Conservation (phyloP, 129 eudicot species). For the Sambucus nigra region DNA sequence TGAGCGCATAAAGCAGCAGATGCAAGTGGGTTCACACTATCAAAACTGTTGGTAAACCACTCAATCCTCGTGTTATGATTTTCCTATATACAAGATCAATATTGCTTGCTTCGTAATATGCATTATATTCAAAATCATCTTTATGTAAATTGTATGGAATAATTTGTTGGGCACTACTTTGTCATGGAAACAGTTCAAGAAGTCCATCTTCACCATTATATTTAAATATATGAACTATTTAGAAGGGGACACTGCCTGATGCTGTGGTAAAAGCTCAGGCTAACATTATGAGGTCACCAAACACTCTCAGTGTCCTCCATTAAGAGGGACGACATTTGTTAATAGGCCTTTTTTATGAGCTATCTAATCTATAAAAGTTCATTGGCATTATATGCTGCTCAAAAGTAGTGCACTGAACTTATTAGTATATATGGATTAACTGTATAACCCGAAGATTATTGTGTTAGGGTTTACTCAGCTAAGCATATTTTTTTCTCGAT, state of each 20-base stretch:
- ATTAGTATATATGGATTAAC: neutral
- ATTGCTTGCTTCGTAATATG: neutral
- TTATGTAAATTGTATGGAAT: neutral
- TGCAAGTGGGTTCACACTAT: conserved; percentile 89
- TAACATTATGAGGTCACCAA: neutral
- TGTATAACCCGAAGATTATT: neutral
- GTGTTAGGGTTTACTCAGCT: neutral
- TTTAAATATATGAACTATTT: neutral
- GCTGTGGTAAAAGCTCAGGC: too few relatives aligned
- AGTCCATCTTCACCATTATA: neutral
- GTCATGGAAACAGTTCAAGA: neutral
- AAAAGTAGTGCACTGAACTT: neutral
- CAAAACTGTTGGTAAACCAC: conserved; percentile 69
- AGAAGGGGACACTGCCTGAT: neutral
- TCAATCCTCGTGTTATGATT: conserved; percentile 4
- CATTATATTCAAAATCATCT: neutral
- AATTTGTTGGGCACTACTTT: neutral
- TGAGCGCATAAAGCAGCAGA: conserved; percentile 92
- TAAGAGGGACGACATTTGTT: too few relatives aligned
- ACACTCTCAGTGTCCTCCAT: too few relatives aligned
- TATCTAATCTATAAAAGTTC: neutral
- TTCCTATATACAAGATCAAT: neutral
- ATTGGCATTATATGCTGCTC: neutral
- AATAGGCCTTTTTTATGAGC: too few relatives aligned
- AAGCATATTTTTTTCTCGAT: too few relatives aligned